Conservation (phyloP, 441 rosid genomes). For the Euphorbia corollata region DNA sequence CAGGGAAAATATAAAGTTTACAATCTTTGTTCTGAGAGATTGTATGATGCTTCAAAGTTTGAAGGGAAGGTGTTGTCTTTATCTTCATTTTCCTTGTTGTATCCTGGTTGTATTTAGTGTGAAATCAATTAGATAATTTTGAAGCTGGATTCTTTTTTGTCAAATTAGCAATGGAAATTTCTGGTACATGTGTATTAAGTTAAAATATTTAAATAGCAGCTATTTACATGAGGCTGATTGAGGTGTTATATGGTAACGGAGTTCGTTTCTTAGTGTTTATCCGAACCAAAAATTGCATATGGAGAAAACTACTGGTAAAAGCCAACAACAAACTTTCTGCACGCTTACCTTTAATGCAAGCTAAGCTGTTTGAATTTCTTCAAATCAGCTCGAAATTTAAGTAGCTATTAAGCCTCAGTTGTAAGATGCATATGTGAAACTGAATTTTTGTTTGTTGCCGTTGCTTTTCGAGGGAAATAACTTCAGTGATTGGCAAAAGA, state of each 20-base stretch:
- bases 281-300: background rate
- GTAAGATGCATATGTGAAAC: background rate
- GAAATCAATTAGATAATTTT: background rate
- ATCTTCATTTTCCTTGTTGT: conserved; percentile 13
- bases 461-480: background rate
- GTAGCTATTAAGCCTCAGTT: background rate
- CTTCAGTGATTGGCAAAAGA: background rate
- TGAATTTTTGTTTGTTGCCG: background rate
- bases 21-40: conserved; percentile 79
- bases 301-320: background rate
- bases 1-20: conserved; percentile 82
- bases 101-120: conserved; percentile 1
- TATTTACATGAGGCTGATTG: background rate
- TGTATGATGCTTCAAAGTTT: conserved; percentile 68
- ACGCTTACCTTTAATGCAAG: conserved; percentile 1
- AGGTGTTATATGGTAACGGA: background rate
- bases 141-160: background rate
- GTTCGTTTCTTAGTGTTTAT: background rate
- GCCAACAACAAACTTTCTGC: background rate
- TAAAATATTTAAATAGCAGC: background rate
- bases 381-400: background rate
- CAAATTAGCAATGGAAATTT: background rate
- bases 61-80: conserved; percentile 55
- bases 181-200: background rate
- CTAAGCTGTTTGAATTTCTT: background rate